Conservation (phyloP, 805 yeast species). For the Kazachstania kunashirensis region DNA sequence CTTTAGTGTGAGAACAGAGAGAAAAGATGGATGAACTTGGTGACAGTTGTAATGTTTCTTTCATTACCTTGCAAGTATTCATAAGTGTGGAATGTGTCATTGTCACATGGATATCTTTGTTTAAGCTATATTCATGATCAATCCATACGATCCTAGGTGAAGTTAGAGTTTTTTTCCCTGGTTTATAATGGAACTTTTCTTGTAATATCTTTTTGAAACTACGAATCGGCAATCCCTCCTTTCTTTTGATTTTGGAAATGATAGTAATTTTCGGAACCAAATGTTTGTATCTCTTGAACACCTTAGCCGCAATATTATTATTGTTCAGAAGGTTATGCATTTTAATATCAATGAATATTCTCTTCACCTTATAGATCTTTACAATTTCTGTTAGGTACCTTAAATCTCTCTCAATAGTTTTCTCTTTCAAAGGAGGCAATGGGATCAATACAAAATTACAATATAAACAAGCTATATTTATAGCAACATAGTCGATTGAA, state of each 20-base stretch:
- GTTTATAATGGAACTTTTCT: conserved; percentile 14
- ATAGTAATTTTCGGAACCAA: conserved; percentile 25
- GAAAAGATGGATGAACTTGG: conserved; percentile 69
- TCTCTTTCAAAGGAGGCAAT: conserved; percentile 61
- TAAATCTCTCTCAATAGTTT: conserved; percentile 62
- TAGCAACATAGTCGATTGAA: conserved; percentile 75
- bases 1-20: conserved; percentile 73
- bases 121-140: conserved; percentile 17
- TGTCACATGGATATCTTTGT: conserved; percentile 21
- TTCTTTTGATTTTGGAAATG: conserved; percentile 26
- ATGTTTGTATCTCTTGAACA: conserved; percentile 18
- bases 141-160: conserved; percentile 25
- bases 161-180: conserved; percentile 28
- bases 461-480: conserved; percentile 76
- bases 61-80: conserved; percentile 76
- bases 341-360: conserved; percentile 60
- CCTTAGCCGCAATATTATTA: conserved; percentile 16
- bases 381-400: conserved; percentile 54
- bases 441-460: conserved; percentile 60
- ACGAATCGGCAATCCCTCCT: conserved; percentile 14
- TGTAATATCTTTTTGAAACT: conserved; percentile 14
- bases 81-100: conserved; percentile 53
- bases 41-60: conserved; percentile 82
- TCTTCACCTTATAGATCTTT: conserved; percentile 60
- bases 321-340: conserved; percentile 16